Evolutionary conservation across 768 basidiomycete genomes (phyloP), one percentile per base, ranked within the genome.

Genomic region (Rubroboletus satanas): DNA sequence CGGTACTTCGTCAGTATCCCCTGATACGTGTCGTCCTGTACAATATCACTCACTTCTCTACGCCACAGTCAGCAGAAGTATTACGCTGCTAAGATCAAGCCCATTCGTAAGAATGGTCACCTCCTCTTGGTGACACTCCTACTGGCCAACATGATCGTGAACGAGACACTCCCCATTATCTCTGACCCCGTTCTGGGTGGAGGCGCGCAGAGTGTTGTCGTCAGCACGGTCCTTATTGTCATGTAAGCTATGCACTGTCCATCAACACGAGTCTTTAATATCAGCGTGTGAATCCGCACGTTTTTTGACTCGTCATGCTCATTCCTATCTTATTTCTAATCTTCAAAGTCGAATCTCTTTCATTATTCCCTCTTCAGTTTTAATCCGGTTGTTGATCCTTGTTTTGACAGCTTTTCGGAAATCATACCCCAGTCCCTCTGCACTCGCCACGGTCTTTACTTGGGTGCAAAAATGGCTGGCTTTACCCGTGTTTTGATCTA

Each of bases 391-490:
- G 12, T 51, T 65, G 29, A 61, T 38, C 28, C 17, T 28, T 9
- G 51, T 37, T 45, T 21, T 41, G 38, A 36, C 62, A 94, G 91
- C 55, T 95, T 94, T 68, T 76, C 92, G 26, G 92, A 95, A 73
- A 91, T 95, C 59, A 94, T 95, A 57, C 93, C 93, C 0, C 93
- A 96, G 65, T 90, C 90, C 1, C 75, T 95, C n/a, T 96, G 90
- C 70, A 90, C 90, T 21, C 87, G 93, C 36, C 87, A 93, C 75
- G 93, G 93, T 21, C 79, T 95, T 5, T 90, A 87, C 62, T 81
- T 96, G 44, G 92, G 93, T 35, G 90, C 92, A 9, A 89, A 90
- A 65, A 89, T 91, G 87, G 92, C 87, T 0, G 76, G 78, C 1
- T 79, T 87, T 39, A 87, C 88, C 1, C 81, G 77, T 36, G 60